phyloP scores from a whole-genome alignment of 2,329 filamentous ascomycete species.

The Shiraia bambusicola region DNA sequence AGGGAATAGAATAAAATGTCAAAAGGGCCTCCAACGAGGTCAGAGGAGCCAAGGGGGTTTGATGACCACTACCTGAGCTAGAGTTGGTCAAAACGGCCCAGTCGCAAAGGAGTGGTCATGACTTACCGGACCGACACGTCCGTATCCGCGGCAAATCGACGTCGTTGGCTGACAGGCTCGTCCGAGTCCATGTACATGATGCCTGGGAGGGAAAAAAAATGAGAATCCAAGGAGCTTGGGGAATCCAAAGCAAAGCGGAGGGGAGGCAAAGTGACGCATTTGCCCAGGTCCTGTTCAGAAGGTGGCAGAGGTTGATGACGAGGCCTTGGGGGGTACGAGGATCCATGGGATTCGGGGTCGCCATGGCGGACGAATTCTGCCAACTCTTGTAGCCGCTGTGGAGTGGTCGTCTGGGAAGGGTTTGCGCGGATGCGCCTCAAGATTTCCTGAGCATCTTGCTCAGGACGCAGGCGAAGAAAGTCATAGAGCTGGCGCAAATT shows the following conservation, averaged over 20 bases:
- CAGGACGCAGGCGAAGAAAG: conserved; percentile 30
- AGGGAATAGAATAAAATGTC: conserved; percentile 10
- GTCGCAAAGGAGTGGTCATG: conserved; percentile 2
- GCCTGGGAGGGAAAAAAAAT: conserved; percentile 17
- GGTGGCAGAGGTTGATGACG: conserved; percentile 1
- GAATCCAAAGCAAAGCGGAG: conserved; percentile 32
- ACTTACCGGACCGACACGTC: conserved; percentile 34
- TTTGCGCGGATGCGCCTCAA: conserved; percentile 28
- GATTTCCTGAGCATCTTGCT: conserved; percentile 34
- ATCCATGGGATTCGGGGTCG: conserved; percentile 8
- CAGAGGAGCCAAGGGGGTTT: conserved; percentile 12
- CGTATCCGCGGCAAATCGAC: conserved; percentile 26
- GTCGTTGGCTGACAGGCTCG: conserved; percentile 26
- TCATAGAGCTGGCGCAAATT: conserved; percentile 38
- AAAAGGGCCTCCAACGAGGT: conserved; percentile 28
- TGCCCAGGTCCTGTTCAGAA: conserved; percentile 7
- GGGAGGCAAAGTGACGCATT: conserved; percentile 28
- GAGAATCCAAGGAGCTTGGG: conserved; percentile 12
- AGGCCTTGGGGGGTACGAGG: conserved; percentile 2
- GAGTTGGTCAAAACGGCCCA: conserved; percentile 29
- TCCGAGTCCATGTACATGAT: conserved; percentile 20
- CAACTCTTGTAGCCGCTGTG: conserved; percentile 31
- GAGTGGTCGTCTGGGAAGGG: conserved; percentile 16
- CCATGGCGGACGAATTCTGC: conserved; percentile 28
- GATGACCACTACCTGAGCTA: conserved; percentile 33